Evolutionary conservation across 768 basidiomycete species (phyloP), one percentile per base, ranked within the genome.

Genomic region (Rubroboletus pulcherrimus): DNA sequence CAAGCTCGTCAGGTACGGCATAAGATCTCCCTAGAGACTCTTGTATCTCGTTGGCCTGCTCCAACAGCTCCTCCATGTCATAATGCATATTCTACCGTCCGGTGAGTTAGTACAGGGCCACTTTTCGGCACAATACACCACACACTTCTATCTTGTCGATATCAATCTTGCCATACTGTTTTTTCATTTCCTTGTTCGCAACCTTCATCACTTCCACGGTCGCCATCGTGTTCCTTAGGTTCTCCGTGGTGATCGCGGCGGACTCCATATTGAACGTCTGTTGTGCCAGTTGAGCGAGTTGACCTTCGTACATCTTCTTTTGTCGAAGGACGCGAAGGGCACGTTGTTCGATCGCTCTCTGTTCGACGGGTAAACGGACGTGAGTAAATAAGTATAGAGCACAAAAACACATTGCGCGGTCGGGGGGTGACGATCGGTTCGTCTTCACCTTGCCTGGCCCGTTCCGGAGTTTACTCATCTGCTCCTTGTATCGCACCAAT

Each of bases 181-280:
- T 93, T 76, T 84, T 84, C 74, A 99, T 81, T 72, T 98, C 95
- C 76, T 95, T 98, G 75, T 98, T 98, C 17, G 97, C 95, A 17
- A 80, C 67, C 69, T 93, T 84, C 94, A 99, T 98, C 6, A 94
- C 97, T 61, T 97, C 93, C 30, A 98, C 84, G 0, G 97, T 98
- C 12, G 93, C 96, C 96, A 99, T 98, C 65, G 97, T 98, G 70
- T 98, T 98, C 60, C 93, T 85, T 65, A 98, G 73, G 72, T 98
- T 98, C 75, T 98, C 97, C n/a, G 96, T 98, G 9, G 92, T 87
- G 65, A 98, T 84, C 14, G 90, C 83, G 12, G 95, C 89, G 52
- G 91, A 93, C 75, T 99, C 95, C 91, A 98, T 98, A 74, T 99
- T 98, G 78, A 93, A 98, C 24, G 91, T 87, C 71, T 98, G 97